These are phyloP conservation scores for Candida maris DNA, from an alignment of 805 yeast genomes.

Conservation along the genomic window DNA sequence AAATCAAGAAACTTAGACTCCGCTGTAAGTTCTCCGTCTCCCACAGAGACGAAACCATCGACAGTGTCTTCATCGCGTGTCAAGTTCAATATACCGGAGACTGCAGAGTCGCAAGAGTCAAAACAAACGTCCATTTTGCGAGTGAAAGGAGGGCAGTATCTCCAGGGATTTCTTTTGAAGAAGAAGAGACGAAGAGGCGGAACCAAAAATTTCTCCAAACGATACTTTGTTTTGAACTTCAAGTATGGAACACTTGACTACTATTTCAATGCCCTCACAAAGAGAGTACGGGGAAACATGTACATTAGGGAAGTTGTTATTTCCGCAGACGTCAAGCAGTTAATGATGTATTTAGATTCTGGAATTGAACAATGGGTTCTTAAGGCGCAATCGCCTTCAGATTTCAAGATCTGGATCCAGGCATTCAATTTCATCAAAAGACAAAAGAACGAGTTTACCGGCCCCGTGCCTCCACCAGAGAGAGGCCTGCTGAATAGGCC, in stretches of 20 bases:
- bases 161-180: conserved; percentile 78
- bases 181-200: conserved; percentile 69
- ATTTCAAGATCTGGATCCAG: conserved; percentile 78
- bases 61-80: conserved; percentile 17
- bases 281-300: conserved; percentile 85
- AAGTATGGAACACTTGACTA: conserved; percentile 81
- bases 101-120: conserved; percentile 8
- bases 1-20: conserved; percentile 5
- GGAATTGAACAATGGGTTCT: conserved; percentile 94
- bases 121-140: conserved; percentile 31
- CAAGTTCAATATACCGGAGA: conserved; percentile 26
- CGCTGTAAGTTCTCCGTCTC: neutral
- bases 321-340: conserved; percentile 64
- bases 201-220: conserved; percentile 78
- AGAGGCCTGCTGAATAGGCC: conserved; percentile 12
- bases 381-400: conserved; percentile 59
- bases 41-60: neutral
- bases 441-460: conserved; percentile 12
- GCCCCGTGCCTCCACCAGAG: conserved; percentile 1
- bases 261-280: conserved; percentile 65
- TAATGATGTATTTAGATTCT: conserved; percentile 79
- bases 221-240: conserved; percentile 81
- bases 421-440: conserved; percentile 61
- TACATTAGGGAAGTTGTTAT: conserved; percentile 80
- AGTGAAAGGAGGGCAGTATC: conserved; percentile 62